phyloP scores from a whole-genome alignment of 257 asterid species.

The Coffea eugenioides region DNA sequence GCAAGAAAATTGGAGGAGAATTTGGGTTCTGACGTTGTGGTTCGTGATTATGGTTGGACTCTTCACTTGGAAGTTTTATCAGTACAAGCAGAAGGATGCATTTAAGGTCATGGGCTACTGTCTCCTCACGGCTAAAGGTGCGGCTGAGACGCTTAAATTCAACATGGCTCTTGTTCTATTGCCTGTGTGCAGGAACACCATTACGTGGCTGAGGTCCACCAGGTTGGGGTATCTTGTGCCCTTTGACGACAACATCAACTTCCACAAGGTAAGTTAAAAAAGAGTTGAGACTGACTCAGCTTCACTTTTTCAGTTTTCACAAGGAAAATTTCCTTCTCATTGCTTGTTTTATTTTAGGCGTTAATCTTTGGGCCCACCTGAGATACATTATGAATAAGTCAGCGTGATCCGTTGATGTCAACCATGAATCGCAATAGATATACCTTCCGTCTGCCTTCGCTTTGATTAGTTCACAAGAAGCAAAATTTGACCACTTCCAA shows the following conservation, averaged over 20 bases:
- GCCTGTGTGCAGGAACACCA: conserved; percentile 95
- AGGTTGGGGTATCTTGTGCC: conserved; percentile 64
- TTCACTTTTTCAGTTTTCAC: background rate
- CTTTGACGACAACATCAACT: conserved; percentile 92
- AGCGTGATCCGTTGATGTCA: conserved; percentile 21
- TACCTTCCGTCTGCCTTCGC: background rate
- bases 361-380: conserved; percentile 28
- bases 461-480: conserved; percentile 6
- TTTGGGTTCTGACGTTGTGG: conserved; percentile 82
- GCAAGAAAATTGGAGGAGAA: conserved; percentile 85
- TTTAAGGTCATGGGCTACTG: conserved; percentile 86
- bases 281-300: background rate
- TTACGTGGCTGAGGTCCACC: conserved; percentile 92
- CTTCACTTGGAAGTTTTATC: conserved; percentile 77
- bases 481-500: conserved; percentile 24
- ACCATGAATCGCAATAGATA: background rate
- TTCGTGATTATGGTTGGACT: conserved; percentile 71
- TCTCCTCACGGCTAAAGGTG: conserved; percentile 91
- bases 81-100: conserved; percentile 66
- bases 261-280: conserved; percentile 64
- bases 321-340: background rate
- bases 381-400: conserved; percentile 28
- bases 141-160: conserved; percentile 89
- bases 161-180: conserved; percentile 86
- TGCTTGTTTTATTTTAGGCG: conserved; percentile 22